phyloP scores from a whole-genome alignment of 1,139 yeast species.

The Lodderomyces beijingensis region DNA sequence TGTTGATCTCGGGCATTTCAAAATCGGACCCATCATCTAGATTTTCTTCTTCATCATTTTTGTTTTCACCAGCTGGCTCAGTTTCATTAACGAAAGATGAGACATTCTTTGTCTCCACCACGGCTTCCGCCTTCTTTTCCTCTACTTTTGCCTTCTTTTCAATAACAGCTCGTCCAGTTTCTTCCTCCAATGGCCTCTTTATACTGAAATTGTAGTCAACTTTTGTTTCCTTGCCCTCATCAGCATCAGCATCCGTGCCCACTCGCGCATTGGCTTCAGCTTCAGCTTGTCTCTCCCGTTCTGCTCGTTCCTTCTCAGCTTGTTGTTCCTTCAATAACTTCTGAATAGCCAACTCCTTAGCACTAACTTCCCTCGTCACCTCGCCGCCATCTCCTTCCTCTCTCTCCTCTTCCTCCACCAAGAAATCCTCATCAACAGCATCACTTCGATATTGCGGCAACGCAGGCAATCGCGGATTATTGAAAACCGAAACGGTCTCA shows the following conservation, averaged over 20 bases:
- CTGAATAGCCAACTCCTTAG: slow-evolving; percentile 8
- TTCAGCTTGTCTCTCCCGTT: slow-evolving; percentile 1
- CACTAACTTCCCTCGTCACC: slow-evolving; percentile 13
- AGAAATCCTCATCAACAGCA: slow-evolving; percentile 8
- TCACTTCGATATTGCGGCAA: slow-evolving; percentile 35
- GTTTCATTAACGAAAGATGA: not conserved
- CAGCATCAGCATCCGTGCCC: slow-evolving; percentile 11
- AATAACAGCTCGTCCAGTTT: slow-evolving; percentile 6
- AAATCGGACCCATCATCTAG: slow-evolving; percentile 37
- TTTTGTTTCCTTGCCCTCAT: slow-evolving; percentile 7
- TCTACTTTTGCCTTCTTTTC: slow-evolving; percentile 6
- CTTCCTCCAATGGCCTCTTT: slow-evolving; percentile 10
- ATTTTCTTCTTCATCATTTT: not conserved
- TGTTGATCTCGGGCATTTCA: slow-evolving; percentile 49
- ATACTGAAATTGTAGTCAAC: not conserved
- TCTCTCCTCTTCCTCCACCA: slow-evolving; percentile 13
- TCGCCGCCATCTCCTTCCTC: slow-evolving; percentile 4
- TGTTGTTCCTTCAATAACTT: slow-evolving; percentile 5
- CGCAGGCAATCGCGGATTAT: slow-evolving; percentile 79
- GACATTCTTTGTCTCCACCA: not conserved
- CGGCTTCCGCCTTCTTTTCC: slow-evolving; percentile 10
- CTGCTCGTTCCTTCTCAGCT: not conserved
- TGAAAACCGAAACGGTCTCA: slow-evolving; percentile 47
- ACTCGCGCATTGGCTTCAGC: slow-evolving; percentile 1
- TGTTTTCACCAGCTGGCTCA: not conserved